Conservation (phyloP, 2,329 filamentous ascomycete species). For the Penicillium rolfsii region DNA sequence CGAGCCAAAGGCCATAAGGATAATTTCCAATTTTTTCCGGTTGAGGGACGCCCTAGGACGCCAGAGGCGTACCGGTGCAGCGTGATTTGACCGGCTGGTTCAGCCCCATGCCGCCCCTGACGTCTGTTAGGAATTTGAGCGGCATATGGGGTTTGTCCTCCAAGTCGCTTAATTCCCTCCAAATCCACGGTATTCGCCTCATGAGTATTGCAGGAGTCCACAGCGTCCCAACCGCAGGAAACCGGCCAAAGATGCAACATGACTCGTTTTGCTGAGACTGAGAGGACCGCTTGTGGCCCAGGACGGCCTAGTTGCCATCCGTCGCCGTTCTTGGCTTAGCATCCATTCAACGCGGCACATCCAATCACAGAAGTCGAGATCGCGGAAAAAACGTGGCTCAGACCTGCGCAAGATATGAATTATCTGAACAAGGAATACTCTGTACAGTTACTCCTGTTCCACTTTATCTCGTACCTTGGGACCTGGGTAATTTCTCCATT, state of each 20-base stretch:
- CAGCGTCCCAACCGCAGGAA: constrained; percentile 5
- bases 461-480: background rate
- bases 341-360: background rate
- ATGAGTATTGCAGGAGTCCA: background rate
- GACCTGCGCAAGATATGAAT: background rate
- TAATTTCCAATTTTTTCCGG: background rate
- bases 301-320: background rate
- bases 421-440: background rate
- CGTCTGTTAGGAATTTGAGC: background rate
- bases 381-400: constrained; percentile 2
- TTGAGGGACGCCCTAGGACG: background rate
- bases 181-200: background rate
- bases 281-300: background rate
- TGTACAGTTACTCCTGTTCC: background rate
- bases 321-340: background rate
- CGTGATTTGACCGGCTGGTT: constrained; percentile 1
- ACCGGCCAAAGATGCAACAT: background rate
- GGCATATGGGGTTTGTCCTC: background rate
- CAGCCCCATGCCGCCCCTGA: constrained; percentile 3
- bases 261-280: background rate
- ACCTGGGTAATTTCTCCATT: background rate
- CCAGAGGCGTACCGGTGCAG: background rate
- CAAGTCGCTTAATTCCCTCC: background rate
- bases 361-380: background rate
- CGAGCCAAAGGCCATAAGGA: background rate